Conservation (phyloP, 164 flowering plant species). For the Tinospora cordifolia region DNA sequence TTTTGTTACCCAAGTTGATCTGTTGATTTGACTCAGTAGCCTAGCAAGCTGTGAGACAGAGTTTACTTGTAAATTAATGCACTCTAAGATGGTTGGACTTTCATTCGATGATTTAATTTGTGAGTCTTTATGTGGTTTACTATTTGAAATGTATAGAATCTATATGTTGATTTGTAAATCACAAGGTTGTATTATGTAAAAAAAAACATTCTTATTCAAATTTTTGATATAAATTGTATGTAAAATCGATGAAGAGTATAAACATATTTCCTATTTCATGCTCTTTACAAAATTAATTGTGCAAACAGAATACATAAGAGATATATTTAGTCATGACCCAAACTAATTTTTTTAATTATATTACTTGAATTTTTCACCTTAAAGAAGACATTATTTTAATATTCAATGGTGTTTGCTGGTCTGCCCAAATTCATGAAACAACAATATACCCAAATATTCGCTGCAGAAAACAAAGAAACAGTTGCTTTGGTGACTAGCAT, state of each 20-base stretch:
- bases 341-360: too few relatives aligned
- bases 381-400: not conserved
- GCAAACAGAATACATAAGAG: too few relatives aligned
- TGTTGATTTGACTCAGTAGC: not conserved
- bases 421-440: too few relatives aligned
- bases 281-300: not conserved
- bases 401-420: not conserved
- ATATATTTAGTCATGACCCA: too few relatives aligned
- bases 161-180: not conserved
- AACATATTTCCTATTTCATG: not conserved
- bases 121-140: not conserved
- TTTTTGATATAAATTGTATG: not conserved
- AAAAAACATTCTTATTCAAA: not conserved
- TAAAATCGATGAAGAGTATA: too few relatives aligned
- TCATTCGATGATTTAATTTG: not conserved
- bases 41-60: not conserved
- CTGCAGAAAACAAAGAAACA: not conserved
- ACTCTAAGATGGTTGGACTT: not conserved
- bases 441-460: slow-evolving; percentile 1
- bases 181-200: not conserved
- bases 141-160: not conserved
- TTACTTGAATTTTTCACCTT: not conserved
- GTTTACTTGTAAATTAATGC: not conserved
- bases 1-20: not conserved
- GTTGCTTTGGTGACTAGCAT: not conserved